Evolutionary conservation across 495 filamentous ascomycete species (phyloP).

Genomic region (Neohortaea acidophila): DNA sequence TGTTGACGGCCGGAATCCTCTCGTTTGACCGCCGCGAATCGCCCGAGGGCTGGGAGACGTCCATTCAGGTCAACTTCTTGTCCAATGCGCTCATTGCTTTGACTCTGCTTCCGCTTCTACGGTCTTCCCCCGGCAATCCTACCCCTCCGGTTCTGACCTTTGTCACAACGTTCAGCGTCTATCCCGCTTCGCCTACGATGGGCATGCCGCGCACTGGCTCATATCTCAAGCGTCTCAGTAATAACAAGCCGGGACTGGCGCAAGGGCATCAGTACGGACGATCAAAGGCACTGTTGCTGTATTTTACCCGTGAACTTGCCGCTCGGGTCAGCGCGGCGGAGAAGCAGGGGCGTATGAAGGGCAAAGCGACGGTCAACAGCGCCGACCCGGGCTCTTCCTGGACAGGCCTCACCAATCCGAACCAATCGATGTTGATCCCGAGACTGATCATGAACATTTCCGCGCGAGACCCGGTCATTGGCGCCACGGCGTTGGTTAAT

Average conservation of each 20-base stretch:
- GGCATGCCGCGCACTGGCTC: background rate
- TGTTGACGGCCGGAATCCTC: background rate
- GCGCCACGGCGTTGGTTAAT: background rate
- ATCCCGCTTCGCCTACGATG: background rate
- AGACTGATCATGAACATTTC: background rate
- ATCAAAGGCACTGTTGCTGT: background rate
- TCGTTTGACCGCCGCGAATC: background rate
- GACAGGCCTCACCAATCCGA: background rate
- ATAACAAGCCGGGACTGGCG: background rate
- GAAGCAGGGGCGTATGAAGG: background rate
- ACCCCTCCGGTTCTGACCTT: background rate
- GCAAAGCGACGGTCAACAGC: background rate
- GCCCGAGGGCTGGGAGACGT: background rate
- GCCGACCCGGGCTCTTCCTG: background rate
- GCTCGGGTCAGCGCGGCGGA: background rate
- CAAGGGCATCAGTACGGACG: conserved; percentile 1
- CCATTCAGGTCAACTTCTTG: background rate
- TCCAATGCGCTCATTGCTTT: background rate
- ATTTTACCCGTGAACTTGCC: background rate
- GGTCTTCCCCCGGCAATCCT: background rate
- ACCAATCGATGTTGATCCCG: background rate
- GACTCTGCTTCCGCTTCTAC: background rate
- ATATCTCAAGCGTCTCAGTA: background rate
- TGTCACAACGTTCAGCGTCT: background rate
- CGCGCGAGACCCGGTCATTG: background rate